Conservation (phyloP, 176 grass and related monocot species). For the Calamus simplicifolius region DNA sequence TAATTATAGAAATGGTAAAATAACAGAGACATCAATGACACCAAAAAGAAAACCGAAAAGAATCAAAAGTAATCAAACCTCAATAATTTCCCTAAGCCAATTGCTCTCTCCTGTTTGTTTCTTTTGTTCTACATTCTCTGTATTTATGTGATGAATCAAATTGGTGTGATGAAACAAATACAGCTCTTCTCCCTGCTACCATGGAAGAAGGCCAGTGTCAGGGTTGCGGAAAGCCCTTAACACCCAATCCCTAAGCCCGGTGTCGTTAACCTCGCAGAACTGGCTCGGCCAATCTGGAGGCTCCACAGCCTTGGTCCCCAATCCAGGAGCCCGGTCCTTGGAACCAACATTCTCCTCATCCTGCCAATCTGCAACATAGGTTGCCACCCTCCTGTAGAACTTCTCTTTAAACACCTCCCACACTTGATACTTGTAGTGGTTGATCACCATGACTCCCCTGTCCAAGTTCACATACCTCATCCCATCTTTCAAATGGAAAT, state of each 20-base stretch:
- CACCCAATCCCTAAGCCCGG: constrained; percentile 71
- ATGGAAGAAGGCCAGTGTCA: constrained; percentile 63
- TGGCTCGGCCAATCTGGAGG: constrained; percentile 69
- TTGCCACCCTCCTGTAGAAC: constrained; percentile 71
- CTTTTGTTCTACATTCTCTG: constrained; percentile 21
- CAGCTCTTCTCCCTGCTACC: constrained; percentile 38
- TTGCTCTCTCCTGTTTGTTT: constrained; percentile 20
- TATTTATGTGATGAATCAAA: constrained; percentile 2
- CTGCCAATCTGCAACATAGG: constrained; percentile 94
- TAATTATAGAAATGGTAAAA: neutral
- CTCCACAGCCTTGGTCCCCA: constrained; percentile 86
- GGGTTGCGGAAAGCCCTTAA: constrained; percentile 33
- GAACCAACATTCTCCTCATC: constrained; percentile 89
- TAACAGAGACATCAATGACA: neutral
- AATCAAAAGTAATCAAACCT: neutral
- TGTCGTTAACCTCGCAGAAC: constrained; percentile 92
- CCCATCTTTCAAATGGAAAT: constrained; percentile 90
- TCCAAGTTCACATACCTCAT: constrained; percentile 69
- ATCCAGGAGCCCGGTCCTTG: constrained; percentile 79
- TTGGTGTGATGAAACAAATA: constrained; percentile 11
- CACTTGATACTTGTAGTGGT: constrained; percentile 97
- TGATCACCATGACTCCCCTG: constrained; percentile 75
- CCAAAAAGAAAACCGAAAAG: neutral
- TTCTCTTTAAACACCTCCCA: constrained; percentile 99
- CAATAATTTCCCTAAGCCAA: neutral